A percentile compares a stretch with the other conserved stretches of the same genome.
Evolutionary conservation across 116 monocot genomes (phyloP).

Genomic region (Trichopus zeylanicus): DNA sequence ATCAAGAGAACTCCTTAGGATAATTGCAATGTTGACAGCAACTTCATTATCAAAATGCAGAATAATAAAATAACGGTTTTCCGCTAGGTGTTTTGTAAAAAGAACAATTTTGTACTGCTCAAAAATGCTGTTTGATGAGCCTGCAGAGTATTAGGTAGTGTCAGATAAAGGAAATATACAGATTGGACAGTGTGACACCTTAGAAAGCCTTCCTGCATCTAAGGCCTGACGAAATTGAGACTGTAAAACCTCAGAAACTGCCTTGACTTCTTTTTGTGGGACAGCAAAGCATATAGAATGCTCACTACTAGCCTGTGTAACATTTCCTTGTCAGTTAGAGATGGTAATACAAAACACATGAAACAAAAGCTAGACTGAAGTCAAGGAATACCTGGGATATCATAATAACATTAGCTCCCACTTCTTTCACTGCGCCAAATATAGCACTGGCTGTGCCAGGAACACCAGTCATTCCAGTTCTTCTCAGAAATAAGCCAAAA

Average conservation of each 20-base stretch:
- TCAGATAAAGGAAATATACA: too few relatives aligned
- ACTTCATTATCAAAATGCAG: too few relatives aligned
- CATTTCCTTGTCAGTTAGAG: slow-evolving; percentile 7
- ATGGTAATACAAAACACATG: not conserved
- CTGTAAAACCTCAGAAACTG: slow-evolving; percentile 50
- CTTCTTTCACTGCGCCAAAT: slow-evolving; percentile 84
- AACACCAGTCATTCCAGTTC: slow-evolving; percentile 99
- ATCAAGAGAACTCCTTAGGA: too few relatives aligned
- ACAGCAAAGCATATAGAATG: slow-evolving; percentile 98
- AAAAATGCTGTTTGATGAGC: too few relatives aligned
- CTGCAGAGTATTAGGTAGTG: too few relatives aligned
- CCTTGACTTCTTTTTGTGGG: slow-evolving; percentile 78
- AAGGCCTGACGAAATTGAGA: slow-evolving; percentile 75
- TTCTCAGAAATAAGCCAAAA: slow-evolving; percentile 8
- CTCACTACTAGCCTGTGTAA: slow-evolving; percentile 82
- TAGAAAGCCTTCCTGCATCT: slow-evolving; percentile 84
- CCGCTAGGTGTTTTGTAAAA: too few relatives aligned
- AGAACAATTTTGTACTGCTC: too few relatives aligned
- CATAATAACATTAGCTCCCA: slow-evolving; percentile 99
- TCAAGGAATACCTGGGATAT: slow-evolving; percentile 74
- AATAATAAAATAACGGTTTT: too few relatives aligned
- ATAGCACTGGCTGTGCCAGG: slow-evolving; percentile 98
- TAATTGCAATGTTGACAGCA: too few relatives aligned
- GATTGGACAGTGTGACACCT: slow-evolving; percentile 24
- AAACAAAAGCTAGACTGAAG: not conserved